Base-by-base conservation (phyloP, 2,329 filamentous ascomycete species). In the Alternaria ethzedia region DNA sequence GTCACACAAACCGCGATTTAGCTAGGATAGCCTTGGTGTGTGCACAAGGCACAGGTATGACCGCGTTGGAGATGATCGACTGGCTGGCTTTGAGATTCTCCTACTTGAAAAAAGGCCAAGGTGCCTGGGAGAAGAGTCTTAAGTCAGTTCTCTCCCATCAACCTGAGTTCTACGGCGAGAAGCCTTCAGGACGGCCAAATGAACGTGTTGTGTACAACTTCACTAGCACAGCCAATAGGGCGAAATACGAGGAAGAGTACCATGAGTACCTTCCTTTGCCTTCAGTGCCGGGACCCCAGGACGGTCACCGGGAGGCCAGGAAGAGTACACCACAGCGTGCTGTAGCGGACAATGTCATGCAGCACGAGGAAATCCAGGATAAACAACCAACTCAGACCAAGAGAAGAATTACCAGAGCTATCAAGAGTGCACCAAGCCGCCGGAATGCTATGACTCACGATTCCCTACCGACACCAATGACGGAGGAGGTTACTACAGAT, bases 81-180 rank as follows among this genome's bases (percentile, higher is more conserved):
- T 70, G 68, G 68, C 41, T 69, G 36, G 52, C 54, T 10, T 43
- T 49, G 13, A 59, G n/a, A 10, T 67, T 73, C 44, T 50, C 66
- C 10, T 45, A 57, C 41, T 62, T 73, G 44, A 41, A 20, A 21
- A 57, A 57, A 26, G 60, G 60, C 4, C 58, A 64, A 3, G 61
- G 49, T 2, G n/a, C 17, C 12, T 74, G 68, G 70, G 61, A 70
- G 32, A 68, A 44, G 17, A 67, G 55, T 20, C 23, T 72, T 6
- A 54, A 32, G 30, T 36, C 67, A 6, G 47, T 46, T 20, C 61
- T 74, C 15, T 72, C 67, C 8, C 21, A 28, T 9, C 30, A 52
- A 23, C 56, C 59, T 17, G 66, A 69, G 45, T 73, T 74, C 28
- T 11, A 49, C 20, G 49, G 63, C 26, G 6, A 28, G 2, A 65